Evolutionary conservation across 1,139 yeast species (phyloP).

Genomic region (Blastobotrys elegans): DNA sequence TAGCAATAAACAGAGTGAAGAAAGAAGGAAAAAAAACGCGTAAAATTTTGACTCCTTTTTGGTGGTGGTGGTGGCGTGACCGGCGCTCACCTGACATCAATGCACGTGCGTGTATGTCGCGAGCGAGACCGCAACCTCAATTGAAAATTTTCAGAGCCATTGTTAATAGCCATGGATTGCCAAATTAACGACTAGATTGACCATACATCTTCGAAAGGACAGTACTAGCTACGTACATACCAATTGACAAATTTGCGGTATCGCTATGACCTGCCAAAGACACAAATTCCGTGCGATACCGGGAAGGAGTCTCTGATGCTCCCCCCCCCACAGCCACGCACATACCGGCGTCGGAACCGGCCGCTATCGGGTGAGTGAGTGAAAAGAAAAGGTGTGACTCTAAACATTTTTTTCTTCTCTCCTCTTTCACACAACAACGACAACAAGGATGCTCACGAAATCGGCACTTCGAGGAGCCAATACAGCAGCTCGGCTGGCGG

Average conservation of each 20-base stretch:
- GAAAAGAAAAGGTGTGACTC: slow-evolving; percentile 1
- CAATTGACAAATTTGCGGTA: background rate
- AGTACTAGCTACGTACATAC: no score
- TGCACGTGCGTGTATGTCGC: no score
- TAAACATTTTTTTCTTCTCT: background rate
- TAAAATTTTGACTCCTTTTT: background rate
- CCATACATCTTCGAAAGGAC: no score
- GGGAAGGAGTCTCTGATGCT: no score
- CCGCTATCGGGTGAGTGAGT: background rate
- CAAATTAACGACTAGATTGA: no score
- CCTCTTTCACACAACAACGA: background rate
- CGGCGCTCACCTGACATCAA: no score
- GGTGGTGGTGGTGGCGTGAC: no score
- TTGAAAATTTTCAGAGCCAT: no score
- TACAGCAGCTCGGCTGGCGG: background rate
- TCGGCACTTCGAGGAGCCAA: slow-evolving; percentile 4
- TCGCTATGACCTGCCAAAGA: background rate
- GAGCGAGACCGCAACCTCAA: no score
- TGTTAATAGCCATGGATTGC: no score
- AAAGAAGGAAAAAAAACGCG: background rate
- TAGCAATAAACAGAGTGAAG: background rate
- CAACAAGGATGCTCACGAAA: slow-evolving; percentile 1
- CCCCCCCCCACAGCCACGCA: background rate
- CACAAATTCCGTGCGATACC: background rate
- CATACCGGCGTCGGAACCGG: background rate